Percentiles rank a stretch among this genome's conserved stretches.
Conservation (phyloP, 2,329 filamentous ascomycete genomes). For the Berkeleyomyces rouxiae region DNA sequence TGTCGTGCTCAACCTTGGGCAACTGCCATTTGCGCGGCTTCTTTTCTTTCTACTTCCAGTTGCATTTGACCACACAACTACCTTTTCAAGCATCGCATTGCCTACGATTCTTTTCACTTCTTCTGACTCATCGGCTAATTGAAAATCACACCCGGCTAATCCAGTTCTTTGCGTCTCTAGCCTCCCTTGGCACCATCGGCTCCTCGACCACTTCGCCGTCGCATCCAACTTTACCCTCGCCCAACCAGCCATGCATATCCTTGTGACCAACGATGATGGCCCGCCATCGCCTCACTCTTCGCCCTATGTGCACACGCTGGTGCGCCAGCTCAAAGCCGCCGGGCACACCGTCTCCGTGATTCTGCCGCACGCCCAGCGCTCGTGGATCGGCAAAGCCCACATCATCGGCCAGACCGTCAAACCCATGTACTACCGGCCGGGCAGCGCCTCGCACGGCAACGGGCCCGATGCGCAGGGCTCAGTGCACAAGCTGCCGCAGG, state of each 20-base stretch:
- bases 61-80: not conserved
- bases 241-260: conserved; percentile 37
- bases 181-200: not conserved
- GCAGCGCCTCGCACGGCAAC: conserved; percentile 24
- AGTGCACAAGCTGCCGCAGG: conserved; percentile 39
- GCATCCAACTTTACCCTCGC: not conserved
- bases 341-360: conserved; percentile 85
- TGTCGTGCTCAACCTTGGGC: not conserved
- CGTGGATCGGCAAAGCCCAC: conserved; percentile 97
- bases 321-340: conserved; percentile 50
- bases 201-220: not conserved
- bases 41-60: not conserved
- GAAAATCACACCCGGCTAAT: not conserved
- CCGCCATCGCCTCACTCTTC: conserved; percentile 63
- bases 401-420: conserved; percentile 79
- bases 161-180: conserved; percentile 6
- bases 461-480: conserved; percentile 38
- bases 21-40: not conserved
- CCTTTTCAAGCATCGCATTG: not conserved
- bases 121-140: not conserved
- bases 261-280: conserved; percentile 64
- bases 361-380: conserved; percentile 78
- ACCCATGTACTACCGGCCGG: conserved; percentile 64
- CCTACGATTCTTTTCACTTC: not conserved
- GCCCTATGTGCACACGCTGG: conserved; percentile 62